Evolutionary conservation across 2,329 filamentous ascomycete genomes (phyloP).

Genomic region (Chalaropsis ovoidea): DNA sequence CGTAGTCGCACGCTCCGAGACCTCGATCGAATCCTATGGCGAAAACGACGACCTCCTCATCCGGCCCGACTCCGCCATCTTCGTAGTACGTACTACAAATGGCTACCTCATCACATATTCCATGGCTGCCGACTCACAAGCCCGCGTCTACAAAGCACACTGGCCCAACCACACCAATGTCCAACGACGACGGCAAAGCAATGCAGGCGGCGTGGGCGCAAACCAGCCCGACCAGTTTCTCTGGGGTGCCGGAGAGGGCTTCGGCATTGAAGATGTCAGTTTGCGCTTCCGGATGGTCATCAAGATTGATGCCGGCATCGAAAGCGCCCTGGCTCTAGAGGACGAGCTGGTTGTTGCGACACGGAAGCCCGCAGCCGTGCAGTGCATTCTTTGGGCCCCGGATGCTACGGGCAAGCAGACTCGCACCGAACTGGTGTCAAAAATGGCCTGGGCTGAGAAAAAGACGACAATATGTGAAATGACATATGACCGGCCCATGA

Average conservation of each 20-base stretch:
- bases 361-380: conserved; percentile 80
- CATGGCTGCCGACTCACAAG: conserved; percentile 70
- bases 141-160: conserved; percentile 73
- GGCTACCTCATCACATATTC: conserved; percentile 94
- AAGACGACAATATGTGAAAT: conserved; percentile 70
- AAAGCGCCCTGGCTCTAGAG: conserved; percentile 75
- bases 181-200: conserved; percentile 51
- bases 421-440: conserved; percentile 77
- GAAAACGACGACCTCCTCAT: conserved; percentile 74
- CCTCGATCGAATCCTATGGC: conserved; percentile 74
- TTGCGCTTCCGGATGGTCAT: conserved; percentile 95
- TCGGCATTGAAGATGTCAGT: conserved; percentile 73
- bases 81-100: conserved; percentile 75
- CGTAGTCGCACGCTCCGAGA: conserved; percentile 67
- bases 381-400: conserved; percentile 90
- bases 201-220: conserved; percentile 47
- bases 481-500: conserved; percentile 94
- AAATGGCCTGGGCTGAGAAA: conserved; percentile 76
- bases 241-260: conserved; percentile 70
- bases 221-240: conserved; percentile 51
- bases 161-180: conserved; percentile 60
- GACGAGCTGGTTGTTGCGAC: conserved; percentile 90
- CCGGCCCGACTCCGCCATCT: conserved; percentile 81
- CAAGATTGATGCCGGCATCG: conserved; percentile 91
- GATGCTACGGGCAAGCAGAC: conserved; percentile 75